Conservation (phyloP, 2,329 filamentous ascomycete species). For the Verticillium dahliae region DNA sequence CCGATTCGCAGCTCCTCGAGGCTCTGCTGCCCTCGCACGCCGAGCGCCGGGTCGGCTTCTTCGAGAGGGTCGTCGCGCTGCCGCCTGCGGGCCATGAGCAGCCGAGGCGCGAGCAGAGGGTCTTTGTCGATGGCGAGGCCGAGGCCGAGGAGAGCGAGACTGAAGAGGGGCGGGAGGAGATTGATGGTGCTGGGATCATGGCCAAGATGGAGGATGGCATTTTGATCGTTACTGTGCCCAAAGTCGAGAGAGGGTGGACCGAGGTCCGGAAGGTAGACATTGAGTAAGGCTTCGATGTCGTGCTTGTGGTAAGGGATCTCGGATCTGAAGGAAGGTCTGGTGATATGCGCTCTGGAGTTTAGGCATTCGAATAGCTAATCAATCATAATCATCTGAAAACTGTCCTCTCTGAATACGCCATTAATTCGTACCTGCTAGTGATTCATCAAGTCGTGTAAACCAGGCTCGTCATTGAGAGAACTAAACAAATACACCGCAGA, state of each 20-base stretch:
- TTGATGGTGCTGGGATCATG: conserved; percentile 62
- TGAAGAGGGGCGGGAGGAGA: conserved; percentile 40
- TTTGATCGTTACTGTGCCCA: conserved; percentile 69
- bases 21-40: conserved; percentile 47
- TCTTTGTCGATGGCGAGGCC: conserved; percentile 19
- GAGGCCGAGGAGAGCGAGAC: conserved; percentile 36
- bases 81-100: conserved; percentile 28
- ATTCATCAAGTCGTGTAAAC: background rate
- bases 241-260: conserved; percentile 60
- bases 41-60: conserved; percentile 67
- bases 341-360: background rate
- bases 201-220: conserved; percentile 77
- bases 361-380: background rate
- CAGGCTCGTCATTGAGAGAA: background rate
- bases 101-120: background rate
- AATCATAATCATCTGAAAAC: background rate
- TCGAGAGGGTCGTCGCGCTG: conserved; percentile 64
- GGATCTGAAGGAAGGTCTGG: too few species aligned
- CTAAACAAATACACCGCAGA: background rate
- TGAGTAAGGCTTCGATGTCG: conserved; percentile 24
- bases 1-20: conserved; percentile 62
- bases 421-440: too few species aligned
- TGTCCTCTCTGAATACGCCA: background rate
- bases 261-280: conserved; percentile 56
- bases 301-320: background rate